phyloP scores from a whole-genome alignment of 768 basidiomycete species.

The Mycena maculata region DNA sequence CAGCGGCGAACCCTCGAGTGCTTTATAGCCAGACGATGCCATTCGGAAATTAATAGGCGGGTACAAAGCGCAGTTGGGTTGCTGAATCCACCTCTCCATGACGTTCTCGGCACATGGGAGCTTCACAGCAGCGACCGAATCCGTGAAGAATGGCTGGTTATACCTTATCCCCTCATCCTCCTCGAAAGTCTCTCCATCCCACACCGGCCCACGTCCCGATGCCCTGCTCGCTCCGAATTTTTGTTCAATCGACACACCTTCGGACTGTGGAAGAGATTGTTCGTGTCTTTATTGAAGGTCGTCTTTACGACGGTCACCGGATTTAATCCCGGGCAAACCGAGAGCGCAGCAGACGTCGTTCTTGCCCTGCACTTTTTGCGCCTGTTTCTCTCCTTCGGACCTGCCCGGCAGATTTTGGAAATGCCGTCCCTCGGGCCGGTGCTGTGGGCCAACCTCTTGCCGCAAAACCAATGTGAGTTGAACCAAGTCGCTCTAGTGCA shows the following conservation, averaged over 20 bases:
- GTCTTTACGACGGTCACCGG: not conserved
- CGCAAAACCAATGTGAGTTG: constrained; percentile 3
- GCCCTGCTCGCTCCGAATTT: constrained; percentile 2
- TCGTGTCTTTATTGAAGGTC: constrained; percentile 3
- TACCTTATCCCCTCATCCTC: constrained; percentile 12
- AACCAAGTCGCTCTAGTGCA: not conserved
- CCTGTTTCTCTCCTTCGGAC: constrained; percentile 19
- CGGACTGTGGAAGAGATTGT: constrained; percentile 6
- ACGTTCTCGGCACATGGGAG: constrained; percentile 15
- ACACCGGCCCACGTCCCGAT: not conserved
- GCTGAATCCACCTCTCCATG: constrained; percentile 9
- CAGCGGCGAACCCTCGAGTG: constrained; percentile 3
- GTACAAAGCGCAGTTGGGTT: not conserved
- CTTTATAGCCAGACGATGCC: constrained; percentile 15
- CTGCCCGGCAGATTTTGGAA: not conserved
- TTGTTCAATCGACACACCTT: constrained; percentile 17
- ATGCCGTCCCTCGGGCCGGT: not conserved
- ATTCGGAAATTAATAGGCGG: constrained; percentile 10
- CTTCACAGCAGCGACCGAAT: not conserved
- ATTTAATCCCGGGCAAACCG: not conserved
- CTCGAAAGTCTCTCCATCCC: constrained; percentile 15
- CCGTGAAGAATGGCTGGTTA: constrained; percentile 14
- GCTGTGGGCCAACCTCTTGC: not conserved
- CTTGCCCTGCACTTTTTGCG: constrained; percentile 17
- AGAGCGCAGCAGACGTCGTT: constrained; percentile 3